These are phyloP conservation scores for Didymosphaeria variabile DNA, from an alignment of 2,329 filamentous ascomycete genomes.

Conservation along the genomic window DNA sequence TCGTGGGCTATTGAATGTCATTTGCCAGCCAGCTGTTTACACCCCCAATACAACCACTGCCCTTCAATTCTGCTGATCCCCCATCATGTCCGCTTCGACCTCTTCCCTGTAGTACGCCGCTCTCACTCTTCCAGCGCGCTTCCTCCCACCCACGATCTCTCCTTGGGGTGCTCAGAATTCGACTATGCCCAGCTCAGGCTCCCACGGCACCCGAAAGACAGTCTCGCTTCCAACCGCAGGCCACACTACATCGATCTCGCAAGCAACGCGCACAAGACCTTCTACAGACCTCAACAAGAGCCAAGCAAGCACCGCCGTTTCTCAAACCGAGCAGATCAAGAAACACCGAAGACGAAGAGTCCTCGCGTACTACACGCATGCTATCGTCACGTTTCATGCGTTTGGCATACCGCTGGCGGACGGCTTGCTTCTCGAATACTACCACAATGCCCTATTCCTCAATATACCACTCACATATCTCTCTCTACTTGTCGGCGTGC, in stretches of 20 bases:
- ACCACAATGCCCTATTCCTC: slow-evolving; percentile 25
- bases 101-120: not conserved
- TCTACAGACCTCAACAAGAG: slow-evolving; percentile 1
- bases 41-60: not conserved
- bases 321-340: slow-evolving; percentile 11
- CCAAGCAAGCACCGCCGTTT: not conserved
- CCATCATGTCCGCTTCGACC: not conserved
- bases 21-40: not conserved
- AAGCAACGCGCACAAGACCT: not conserved
- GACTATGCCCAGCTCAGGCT: slow-evolving; percentile 1
- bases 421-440: slow-evolving; percentile 33
- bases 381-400: slow-evolving; percentile 36
- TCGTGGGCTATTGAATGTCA: not conserved
- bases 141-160: too few relatives aligned
- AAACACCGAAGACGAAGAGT: slow-evolving; percentile 2
- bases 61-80: too few relatives aligned
- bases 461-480: slow-evolving; percentile 18
- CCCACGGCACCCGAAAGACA: not conserved
- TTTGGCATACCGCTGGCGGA: slow-evolving; percentile 37
- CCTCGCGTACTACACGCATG: slow-evolving; percentile 28
- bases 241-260: not conserved
- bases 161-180: not conserved
- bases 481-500: slow-evolving; percentile 20
- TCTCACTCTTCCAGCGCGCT: too few relatives aligned
- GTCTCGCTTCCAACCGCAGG: not conserved